A percentile compares a stretch with the other conserved stretches of the same genome.
Conservation (phyloP, 495 filamentous ascomycete species). For the Chlorociboria aeruginascens region DNA sequence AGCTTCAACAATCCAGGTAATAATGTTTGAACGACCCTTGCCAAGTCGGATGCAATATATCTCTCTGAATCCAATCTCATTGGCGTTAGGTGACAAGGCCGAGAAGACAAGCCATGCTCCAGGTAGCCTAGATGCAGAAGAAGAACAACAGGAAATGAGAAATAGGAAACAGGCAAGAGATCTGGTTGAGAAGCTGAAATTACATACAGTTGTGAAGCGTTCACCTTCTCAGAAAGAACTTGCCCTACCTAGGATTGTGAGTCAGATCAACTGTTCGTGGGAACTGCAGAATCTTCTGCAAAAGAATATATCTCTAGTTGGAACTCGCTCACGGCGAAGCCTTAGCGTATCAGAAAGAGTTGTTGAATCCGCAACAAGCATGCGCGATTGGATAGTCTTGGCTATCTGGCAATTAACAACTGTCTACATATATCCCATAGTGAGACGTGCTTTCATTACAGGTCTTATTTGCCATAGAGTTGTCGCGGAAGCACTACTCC, state of each 20-base stretch:
- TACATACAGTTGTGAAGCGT: slow-evolving; percentile 73
- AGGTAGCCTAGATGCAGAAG: slow-evolving; percentile 45
- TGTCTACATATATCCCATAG: slow-evolving; percentile 66
- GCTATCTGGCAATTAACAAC: slow-evolving; percentile 59
- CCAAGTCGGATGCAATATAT: slow-evolving; percentile 93
- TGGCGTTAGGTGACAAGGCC: slow-evolving; percentile 74
- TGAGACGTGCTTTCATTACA: slow-evolving; percentile 60
- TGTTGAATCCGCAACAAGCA: slow-evolving; percentile 79
- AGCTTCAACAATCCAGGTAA: slow-evolving; percentile 65
- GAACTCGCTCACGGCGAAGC: slow-evolving; percentile 65
- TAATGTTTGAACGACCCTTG: slow-evolving; percentile 77
- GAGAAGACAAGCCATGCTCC: slow-evolving; percentile 24
- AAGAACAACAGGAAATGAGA: slow-evolving; percentile 46
- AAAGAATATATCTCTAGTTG: slow-evolving; percentile 74
- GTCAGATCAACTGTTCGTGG: slow-evolving; percentile 92
- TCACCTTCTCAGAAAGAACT: slow-evolving; percentile 70
- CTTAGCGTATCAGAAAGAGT: slow-evolving; percentile 92
- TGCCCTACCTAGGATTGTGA: slow-evolving; percentile 68
- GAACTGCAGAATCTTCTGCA: slow-evolving; percentile 76
- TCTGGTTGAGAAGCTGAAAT: slow-evolving; percentile 79
- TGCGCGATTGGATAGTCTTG: slow-evolving; percentile 62
- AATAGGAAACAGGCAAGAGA: slow-evolving; percentile 39
- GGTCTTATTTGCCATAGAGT: slow-evolving; percentile 71
- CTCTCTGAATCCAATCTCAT: slow-evolving; percentile 76
- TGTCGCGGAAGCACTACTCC: slow-evolving; percentile 67